These are phyloP conservation scores for Plantago ovata DNA, from an alignment of 257 asterid species.

Conservation along the genomic window DNA sequence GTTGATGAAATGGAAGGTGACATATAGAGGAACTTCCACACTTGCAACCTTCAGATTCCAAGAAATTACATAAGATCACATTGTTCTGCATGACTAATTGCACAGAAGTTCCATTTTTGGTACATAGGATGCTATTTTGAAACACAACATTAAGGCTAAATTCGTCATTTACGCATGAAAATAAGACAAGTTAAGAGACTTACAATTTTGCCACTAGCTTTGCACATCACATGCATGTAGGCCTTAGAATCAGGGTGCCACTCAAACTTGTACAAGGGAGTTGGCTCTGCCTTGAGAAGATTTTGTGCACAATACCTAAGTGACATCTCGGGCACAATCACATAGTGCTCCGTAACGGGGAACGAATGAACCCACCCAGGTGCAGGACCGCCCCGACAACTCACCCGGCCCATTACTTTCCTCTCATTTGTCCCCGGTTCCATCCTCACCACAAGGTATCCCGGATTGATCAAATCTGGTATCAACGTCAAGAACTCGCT, in stretches of 20 bases:
- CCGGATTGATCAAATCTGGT: slow-evolving; percentile 80
- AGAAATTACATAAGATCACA: neutral
- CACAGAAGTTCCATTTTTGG: no score
- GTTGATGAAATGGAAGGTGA: slow-evolving; percentile 89
- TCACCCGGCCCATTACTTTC: slow-evolving; percentile 68
- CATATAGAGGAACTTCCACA: slow-evolving; percentile 85
- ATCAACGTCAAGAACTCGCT: slow-evolving; percentile 58
- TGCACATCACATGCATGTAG: slow-evolving; percentile 84
- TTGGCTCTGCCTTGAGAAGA: slow-evolving; percentile 85
- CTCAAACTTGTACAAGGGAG: slow-evolving; percentile 83
- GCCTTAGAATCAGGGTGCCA: slow-evolving; percentile 90
- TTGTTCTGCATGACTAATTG: no score
- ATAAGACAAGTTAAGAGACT: slow-evolving; percentile 13
- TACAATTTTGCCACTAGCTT: slow-evolving; percentile 75
- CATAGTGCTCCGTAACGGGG: slow-evolving; percentile 80
- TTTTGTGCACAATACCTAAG: slow-evolving; percentile 85
- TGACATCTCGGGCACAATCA: slow-evolving; percentile 96
- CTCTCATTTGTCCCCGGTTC: slow-evolving; percentile 74
- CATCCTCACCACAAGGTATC: slow-evolving; percentile 78
- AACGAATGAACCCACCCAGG: slow-evolving; percentile 99
- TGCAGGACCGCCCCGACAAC: slow-evolving; percentile 73
- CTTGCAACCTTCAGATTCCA: slow-evolving; percentile 64
- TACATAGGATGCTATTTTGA: no score
- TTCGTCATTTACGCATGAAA: no score
- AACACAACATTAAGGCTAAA: no score